These are phyloP conservation scores for Trypanosoma vivax DNA, from an alignment of 208 protist species.

Conservation along the genomic window DNA sequence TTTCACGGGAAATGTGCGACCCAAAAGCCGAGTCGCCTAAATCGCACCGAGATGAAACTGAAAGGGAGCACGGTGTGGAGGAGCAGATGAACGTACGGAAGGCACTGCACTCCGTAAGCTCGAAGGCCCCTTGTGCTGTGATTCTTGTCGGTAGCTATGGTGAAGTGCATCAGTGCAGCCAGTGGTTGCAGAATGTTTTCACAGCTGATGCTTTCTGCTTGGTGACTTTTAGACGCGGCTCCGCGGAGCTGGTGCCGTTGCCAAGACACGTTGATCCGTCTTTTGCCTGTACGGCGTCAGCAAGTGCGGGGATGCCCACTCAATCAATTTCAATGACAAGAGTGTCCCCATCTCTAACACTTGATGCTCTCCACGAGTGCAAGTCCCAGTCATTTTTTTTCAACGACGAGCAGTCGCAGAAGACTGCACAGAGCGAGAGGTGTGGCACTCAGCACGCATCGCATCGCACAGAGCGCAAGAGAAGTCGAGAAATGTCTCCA, in stretches of 20 bases:
- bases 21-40: background rate
- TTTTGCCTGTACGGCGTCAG: no score
- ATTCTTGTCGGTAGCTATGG: slow-evolving; percentile 38
- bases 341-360: no score
- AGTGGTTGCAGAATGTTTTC: slow-evolving; percentile 50
- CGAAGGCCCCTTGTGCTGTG: slow-evolving; percentile 28
- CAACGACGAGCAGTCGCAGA: background rate
- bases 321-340: no score
- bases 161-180: slow-evolving; percentile 28
- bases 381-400: no score
- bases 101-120: background rate
- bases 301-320: no score
- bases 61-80: background rate
- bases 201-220: slow-evolving; percentile 42
- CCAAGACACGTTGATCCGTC: background rate
- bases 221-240: slow-evolving; percentile 32
- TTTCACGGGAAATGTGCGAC: background rate
- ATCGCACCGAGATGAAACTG: background rate
- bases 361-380: no score
- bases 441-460: no score
- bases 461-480: background rate
- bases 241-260: slow-evolving; percentile 21
- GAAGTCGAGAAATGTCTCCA: slow-evolving; percentile 5
- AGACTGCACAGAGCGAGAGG: background rate
- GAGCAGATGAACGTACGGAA: background rate